Evolutionary conservation across 106 monocot species (phyloP), one percentile per base, ranked within the genome.

Genomic region (Allium cepa): DNA sequence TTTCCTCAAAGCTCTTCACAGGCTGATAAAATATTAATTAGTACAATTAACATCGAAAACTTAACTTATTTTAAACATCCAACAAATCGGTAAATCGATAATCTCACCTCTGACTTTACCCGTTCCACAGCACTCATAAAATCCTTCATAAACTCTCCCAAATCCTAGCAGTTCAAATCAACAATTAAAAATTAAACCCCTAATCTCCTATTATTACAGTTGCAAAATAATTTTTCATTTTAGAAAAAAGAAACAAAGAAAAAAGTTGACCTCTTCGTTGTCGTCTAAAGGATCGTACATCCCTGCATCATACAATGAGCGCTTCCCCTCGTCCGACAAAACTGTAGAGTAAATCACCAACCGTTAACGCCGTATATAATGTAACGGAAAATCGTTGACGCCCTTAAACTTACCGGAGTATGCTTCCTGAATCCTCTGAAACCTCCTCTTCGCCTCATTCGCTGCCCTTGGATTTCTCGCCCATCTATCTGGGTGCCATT

Each of bases 401-500:
- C 48, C 48, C 49, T 64, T 49, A 15, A 49, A 53, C 72, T 73
- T 76, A 91, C 94, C 94, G 63, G 94, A 91, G 56, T 95, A 95
- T 7, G 94, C 94, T 53, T 94, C 94, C 62, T 94, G 94, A 47
- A 94, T 87, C 60, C 78, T 74, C 79, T 94, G 94, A 72, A 94
- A 94, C 45, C 87, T 80, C 57, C 80, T 67, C 62, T 90, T 87
- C 3, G 90, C 90, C 57, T 94, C 94, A 7, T 68, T 87, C 11
- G 76, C 76, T 17, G 75, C 75, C 18, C 60, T 69, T 47, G 90
- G 82, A 53, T 94, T 77, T 71, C 69, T 87, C 49, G 82, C 69
- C 76, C 87, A 85, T 75, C 84, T 75, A 77, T 94, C 94, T 27
- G 94, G 94, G 52, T 94, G 94, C 90, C 94, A 94, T 63, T 83